A percentile compares a stretch with the other conserved stretches of the same genome.
Evolutionary conservation across 139 green algal species (phyloP).

Genomic region (Penium margaritaceum): DNA sequence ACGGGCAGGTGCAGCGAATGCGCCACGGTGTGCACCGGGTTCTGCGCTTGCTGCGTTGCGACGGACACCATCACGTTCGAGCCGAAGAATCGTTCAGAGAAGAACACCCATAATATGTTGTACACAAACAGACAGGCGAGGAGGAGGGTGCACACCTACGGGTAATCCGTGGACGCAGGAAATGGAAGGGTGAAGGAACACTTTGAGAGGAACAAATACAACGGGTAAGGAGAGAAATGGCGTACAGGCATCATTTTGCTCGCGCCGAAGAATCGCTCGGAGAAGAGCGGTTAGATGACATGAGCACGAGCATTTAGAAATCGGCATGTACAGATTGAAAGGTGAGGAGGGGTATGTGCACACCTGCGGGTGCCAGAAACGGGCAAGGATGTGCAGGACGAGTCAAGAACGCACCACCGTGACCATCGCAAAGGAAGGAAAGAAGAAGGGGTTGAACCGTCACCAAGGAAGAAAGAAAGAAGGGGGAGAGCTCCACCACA

Average conservation of each 20-base stretch:
- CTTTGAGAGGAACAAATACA: background rate
- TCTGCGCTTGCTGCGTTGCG: conserved; percentile 52
- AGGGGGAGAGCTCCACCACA: no score
- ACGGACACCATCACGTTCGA: conserved; percentile 82
- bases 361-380: no score
- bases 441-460: no score
- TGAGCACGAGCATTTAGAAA: background rate
- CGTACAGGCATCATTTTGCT: background rate
- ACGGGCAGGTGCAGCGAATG: conserved; percentile 26
- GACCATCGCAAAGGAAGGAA: no score
- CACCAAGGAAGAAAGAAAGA: no score
- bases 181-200: background rate
- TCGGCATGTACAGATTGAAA: no score
- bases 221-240: background rate
- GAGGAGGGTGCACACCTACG: conserved; percentile 35
- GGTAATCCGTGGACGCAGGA: no score
- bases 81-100: conserved; percentile 54
- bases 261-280: background rate
- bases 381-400: no score
- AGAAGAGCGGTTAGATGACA: background rate
- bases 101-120: conserved; percentile 89
- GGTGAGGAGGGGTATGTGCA: no score
- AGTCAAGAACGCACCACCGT: no score
- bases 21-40: conserved; percentile 40
- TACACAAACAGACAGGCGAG: conserved; percentile 75